Evolutionary conservation across 768 basidiomycete genomes (phyloP).

Genomic region (Lentinus tigrinus): DNA sequence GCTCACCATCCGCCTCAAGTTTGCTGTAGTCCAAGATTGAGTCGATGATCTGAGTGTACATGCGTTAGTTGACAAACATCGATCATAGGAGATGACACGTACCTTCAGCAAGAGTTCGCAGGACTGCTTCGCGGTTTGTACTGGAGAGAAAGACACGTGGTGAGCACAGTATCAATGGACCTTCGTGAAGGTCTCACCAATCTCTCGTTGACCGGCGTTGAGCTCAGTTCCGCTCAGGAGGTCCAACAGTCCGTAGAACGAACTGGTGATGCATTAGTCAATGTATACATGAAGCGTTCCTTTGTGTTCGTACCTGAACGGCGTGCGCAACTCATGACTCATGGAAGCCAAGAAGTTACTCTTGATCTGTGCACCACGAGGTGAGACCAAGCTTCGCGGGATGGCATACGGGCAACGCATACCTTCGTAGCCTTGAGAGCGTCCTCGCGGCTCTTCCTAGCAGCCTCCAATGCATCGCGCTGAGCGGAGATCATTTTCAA

Average conservation of each 20-base stretch:
- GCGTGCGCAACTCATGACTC: constrained; percentile 77
- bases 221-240: constrained; percentile 71
- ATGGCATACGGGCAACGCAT: background rate
- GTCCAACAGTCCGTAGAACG: constrained; percentile 75
- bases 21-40: constrained; percentile 81
- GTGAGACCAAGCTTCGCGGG: background rate
- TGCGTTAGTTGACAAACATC: too few relatives aligned
- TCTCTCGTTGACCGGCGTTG: constrained; percentile 67
- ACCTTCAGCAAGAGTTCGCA: constrained; percentile 75
- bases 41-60: constrained; percentile 60
- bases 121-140: constrained; percentile 76
- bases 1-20: constrained; percentile 65
- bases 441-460: constrained; percentile 67
- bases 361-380: constrained; percentile 51
- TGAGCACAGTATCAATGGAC: background rate
- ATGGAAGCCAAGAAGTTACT: constrained; percentile 75
- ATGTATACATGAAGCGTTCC: background rate
- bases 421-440: constrained; percentile 75
- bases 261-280: constrained; percentile 36
- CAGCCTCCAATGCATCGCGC: constrained; percentile 65
- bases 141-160: constrained; percentile 31
- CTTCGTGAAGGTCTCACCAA: constrained; percentile 40
- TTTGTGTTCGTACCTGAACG: constrained; percentile 52
- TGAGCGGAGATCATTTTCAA: constrained; percentile 77
- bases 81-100: too few relatives aligned